Conservation (phyloP, 2,329 filamentous ascomycete genomes). For the Venturiaceae sp. region DNA sequence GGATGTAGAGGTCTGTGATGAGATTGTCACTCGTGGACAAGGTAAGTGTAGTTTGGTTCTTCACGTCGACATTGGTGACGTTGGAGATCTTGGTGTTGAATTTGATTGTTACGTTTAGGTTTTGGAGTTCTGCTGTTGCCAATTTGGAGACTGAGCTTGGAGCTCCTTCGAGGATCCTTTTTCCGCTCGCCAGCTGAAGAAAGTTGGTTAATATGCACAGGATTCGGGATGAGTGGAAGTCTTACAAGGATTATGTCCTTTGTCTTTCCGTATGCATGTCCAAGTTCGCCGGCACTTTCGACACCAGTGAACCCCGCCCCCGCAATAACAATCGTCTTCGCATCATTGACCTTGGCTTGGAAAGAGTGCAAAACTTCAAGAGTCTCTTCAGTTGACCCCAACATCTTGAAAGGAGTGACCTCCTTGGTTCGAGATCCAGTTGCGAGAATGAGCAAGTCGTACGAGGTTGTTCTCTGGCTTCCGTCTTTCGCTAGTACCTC, state of each 20-base stretch:
- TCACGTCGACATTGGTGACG: neutral
- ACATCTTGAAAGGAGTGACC: constrained; percentile 41
- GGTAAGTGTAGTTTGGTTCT: neutral
- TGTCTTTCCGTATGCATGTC: constrained; percentile 31
- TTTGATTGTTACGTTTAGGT: neutral
- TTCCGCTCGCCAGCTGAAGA: neutral
- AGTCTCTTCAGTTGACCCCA: constrained; percentile 34
- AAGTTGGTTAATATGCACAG: too few relatives aligned
- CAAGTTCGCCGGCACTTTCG: constrained; percentile 44
- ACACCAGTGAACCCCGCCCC: constrained; percentile 43
- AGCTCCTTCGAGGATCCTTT: neutral
- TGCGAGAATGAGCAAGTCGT: constrained; percentile 45
- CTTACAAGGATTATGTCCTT: constrained; percentile 32
- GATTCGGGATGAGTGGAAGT: neutral
- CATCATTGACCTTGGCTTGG: constrained; percentile 29
- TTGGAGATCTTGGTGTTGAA: neutral
- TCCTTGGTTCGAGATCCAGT: constrained; percentile 39
- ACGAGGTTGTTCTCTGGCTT: constrained; percentile 33
- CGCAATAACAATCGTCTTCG: constrained; percentile 40
- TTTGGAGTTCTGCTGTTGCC: neutral
- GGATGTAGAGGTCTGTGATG: neutral
- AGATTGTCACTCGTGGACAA: neutral
- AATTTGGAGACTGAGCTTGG: neutral
- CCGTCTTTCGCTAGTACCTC: constrained; percentile 25
- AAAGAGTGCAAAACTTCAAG: constrained; percentile 27